phyloP scores from a whole-genome alignment of 805 yeast species.

The Metschnikowia cerradonensis region DNA sequence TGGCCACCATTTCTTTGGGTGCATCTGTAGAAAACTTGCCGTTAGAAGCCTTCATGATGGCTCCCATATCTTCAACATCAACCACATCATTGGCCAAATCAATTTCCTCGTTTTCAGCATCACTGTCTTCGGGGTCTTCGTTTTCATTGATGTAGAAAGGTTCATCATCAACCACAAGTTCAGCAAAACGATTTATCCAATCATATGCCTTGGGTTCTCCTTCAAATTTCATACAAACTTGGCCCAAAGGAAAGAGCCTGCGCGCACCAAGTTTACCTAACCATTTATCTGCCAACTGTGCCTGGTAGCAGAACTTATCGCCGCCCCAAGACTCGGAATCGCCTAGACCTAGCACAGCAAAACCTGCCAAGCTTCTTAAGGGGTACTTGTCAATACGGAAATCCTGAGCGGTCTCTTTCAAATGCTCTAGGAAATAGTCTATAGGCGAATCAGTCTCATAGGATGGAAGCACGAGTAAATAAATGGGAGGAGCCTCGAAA shows the following conservation, averaged over 20 bases:
- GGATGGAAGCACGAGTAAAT: conserved; percentile 77
- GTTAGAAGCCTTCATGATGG: conserved; percentile 42
- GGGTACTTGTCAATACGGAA: conserved; percentile 85
- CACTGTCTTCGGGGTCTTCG: conserved; percentile 51
- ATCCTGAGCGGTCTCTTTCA: conserved; percentile 78
- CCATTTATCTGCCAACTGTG: conserved; percentile 67
- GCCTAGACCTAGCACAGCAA: conserved; percentile 83
- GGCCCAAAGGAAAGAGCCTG: conserved; percentile 78
- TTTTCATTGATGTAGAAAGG: conserved; percentile 57
- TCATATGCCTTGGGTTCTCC: conserved; percentile 57
- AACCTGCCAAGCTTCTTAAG: conserved; percentile 63
- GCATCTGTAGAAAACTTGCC: conserved; percentile 16
- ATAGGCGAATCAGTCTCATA: conserved; percentile 91
- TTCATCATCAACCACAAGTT: conserved; percentile 65
- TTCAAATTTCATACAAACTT: conserved; percentile 71
- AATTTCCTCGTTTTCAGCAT: conserved; percentile 41
- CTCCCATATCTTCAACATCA: conserved; percentile 89
- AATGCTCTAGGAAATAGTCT: conserved; percentile 77
- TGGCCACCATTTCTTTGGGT: conserved; percentile 80
- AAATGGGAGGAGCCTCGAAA: conserved; percentile 43
- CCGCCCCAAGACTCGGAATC: conserved; percentile 79
- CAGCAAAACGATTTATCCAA: conserved; percentile 62
- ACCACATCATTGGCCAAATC: conserved; percentile 42
- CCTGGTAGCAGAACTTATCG: conserved; percentile 82
- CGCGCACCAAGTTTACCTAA: conserved; percentile 82